Evolutionary conservation across 352 stramenopile species (phyloP).

Genomic region (Phytophthora tubulina): DNA sequence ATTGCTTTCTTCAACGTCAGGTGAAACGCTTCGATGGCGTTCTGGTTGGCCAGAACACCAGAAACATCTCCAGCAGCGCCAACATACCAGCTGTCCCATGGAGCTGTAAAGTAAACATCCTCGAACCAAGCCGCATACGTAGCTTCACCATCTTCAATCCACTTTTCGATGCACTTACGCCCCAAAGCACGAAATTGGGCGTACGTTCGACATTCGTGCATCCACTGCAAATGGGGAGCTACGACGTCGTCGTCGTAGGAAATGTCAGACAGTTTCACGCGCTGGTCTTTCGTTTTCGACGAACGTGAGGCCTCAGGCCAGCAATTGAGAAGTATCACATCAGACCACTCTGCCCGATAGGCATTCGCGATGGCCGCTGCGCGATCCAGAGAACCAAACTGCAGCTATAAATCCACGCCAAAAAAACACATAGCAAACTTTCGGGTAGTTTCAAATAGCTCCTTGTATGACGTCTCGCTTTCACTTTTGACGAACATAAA

Average conservation of each 20-base stretch:
- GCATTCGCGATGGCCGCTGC: not conserved
- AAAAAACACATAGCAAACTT: not conserved
- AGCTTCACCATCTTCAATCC: not conserved
- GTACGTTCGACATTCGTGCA: not conserved
- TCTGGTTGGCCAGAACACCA: constrained; percentile 1
- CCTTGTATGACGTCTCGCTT: not conserved
- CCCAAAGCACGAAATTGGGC: not conserved
- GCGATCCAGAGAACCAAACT: not conserved
- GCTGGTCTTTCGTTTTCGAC: not conserved
- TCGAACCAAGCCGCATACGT: not conserved
- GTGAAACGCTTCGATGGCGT: constrained; percentile 1
- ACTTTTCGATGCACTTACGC: not conserved
- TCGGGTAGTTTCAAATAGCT: not conserved
- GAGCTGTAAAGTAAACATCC: not conserved
- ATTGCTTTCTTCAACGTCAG: not conserved
- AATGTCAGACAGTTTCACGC: not conserved
- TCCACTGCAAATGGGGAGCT: not conserved
- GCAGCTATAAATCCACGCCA: not conserved
- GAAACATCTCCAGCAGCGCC: not conserved
- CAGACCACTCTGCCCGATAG: not conserved
- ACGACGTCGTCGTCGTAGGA: not conserved
- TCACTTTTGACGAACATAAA: constrained; percentile 11
- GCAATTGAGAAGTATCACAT: not conserved
- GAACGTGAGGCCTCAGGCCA: constrained; percentile 1
- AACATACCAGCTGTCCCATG: not conserved